These are phyloP conservation scores for Botrytis byssoidea DNA, from an alignment of 2,329 filamentous ascomycete genomes.

Conservation along the genomic window DNA sequence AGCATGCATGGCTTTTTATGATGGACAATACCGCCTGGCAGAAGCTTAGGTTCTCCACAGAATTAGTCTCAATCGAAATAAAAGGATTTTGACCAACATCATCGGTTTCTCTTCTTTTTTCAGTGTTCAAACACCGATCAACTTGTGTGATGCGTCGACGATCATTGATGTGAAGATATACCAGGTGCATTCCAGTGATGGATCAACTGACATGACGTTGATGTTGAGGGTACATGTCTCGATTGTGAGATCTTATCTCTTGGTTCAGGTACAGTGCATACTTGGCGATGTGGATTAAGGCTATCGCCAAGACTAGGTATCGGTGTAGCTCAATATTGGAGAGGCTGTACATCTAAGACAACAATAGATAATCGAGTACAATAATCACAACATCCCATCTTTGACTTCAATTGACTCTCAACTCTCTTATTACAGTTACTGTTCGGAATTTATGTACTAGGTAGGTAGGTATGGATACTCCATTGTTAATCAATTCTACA, in stretches of 20 bases:
- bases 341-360: constrained; percentile 2
- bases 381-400: constrained; percentile 1
- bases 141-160: background rate
- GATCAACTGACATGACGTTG: background rate
- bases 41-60: background rate
- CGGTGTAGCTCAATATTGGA: constrained; percentile 9
- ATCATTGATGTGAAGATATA: background rate
- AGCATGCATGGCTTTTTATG: constrained; percentile 1
- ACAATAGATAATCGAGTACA: background rate
- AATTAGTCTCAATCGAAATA: constrained; percentile 9
- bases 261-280: background rate
- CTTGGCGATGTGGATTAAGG: background rate
- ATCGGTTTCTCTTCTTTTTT: background rate
- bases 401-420: background rate
- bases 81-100: constrained; percentile 9
- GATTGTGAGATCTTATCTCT: background rate
- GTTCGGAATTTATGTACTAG: background rate
- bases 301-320: constrained; percentile 1
- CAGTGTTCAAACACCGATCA: background rate
- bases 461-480: background rate
- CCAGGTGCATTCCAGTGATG: background rate
- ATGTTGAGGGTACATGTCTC: background rate
- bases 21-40: constrained; percentile 1
- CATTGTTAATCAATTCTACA: background rate
- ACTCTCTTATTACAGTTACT: too few species aligned